Evolutionary conservation across 768 basidiomycete genomes (phyloP), one percentile per base, ranked within the genome.

Genomic region (Sporobolomyces roseus): DNA sequence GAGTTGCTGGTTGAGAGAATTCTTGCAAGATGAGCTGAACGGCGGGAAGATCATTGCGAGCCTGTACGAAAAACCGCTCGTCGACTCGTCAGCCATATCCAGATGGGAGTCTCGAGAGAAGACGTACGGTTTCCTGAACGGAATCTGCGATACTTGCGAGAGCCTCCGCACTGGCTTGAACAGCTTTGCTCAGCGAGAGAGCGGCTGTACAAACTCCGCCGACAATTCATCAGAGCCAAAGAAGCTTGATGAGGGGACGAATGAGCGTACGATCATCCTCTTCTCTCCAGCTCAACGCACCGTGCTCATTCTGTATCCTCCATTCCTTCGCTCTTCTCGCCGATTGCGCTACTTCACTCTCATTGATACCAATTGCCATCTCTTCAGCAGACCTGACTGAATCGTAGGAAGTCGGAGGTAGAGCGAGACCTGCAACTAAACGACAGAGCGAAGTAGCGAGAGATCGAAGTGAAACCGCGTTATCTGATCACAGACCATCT

Each of bases 261-360:
- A 17, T 8, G 25, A 5, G 1, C 19, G 30, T n/a, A 19, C n/a
- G 17, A 19, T 19, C 73, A 88, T 90, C 91, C 4, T 82, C 82
- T 61, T 92, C 89, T 30, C 86, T 82, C 90, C 90, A 93, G 77
- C 90, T 91, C 88, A 91, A 89, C 4, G 88, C 90, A 1, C 88
- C 87, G 30, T 88, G 84, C 13, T 81, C 80, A 70, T 91, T 91
- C 61, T 85, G 74, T 56, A 87, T 75, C 0, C 88, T 87, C 65
- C 82, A 84, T n/a, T 77, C 77, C 62, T 82, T 82, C 43, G 74
- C 70, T 4, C 62, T 12, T 14, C 54, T 41, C 64, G 43, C 10
- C n/a, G 38, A 23, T 36, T 13, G 25, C 16, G 19, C 21, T 82
- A 84, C 27, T 77, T 75, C 60, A 81, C 81, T 35, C 72, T 67